Conservation (phyloP, 345 rosid species). For the Litchi chinensis region DNA sequence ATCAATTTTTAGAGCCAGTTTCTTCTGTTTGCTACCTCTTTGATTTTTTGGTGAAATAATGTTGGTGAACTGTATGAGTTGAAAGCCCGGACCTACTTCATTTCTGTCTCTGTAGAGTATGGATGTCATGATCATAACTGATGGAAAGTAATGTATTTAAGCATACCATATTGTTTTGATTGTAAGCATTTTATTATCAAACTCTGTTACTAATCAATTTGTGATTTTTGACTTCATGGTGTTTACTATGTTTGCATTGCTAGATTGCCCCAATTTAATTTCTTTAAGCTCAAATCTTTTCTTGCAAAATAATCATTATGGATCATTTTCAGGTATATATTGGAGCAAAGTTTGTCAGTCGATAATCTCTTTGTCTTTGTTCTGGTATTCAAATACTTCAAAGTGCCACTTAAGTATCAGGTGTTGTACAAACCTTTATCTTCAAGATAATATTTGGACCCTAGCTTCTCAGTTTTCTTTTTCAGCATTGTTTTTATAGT, state of each 20-base stretch:
- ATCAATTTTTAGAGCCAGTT: background rate
- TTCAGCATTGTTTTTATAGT: background rate
- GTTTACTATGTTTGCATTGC: constrained; percentile 8
- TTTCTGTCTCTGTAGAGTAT: background rate
- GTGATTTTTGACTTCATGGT: background rate
- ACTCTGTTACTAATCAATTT: background rate
- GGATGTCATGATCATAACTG: background rate
- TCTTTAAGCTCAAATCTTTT: constrained; percentile 1
- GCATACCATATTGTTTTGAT: background rate
- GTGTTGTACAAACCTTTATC: constrained; percentile 38
- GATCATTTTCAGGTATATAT: constrained; percentile 66
- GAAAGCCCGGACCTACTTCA: background rate
- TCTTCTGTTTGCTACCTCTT: background rate
- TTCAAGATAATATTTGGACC: constrained; percentile 2
- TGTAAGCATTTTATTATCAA: background rate
- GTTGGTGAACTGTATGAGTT: background rate
- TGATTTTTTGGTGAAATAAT: background rate
- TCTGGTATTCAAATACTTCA: constrained; percentile 88
- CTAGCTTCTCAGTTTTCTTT: constrained; percentile 10
- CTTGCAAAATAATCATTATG: constrained; percentile 14
- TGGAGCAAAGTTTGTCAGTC: constrained; percentile 98
- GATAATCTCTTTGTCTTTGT: constrained; percentile 96
- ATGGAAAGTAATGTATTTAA: background rate
- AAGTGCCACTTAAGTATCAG: constrained; percentile 90
- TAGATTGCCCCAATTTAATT: background rate